Base-by-base conservation (phyloP, 192 early-diverging fungal species). In the Coemansia sp. region DNA sequence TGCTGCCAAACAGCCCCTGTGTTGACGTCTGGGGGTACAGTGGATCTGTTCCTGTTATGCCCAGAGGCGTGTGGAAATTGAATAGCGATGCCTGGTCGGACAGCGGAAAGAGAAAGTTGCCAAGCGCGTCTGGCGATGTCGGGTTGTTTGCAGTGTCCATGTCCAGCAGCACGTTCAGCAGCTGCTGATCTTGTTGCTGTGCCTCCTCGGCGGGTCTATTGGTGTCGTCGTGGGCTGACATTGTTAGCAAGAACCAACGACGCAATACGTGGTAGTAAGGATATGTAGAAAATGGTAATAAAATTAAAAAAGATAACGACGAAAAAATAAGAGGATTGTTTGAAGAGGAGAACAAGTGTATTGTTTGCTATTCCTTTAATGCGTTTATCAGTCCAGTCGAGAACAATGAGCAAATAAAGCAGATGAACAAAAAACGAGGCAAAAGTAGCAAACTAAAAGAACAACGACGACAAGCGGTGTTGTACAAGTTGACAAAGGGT, bases 41-140 rank as follows among this genome's bases (percentile, higher is more conserved):
- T 56, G 79, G 40, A 26, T 60, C 74, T 3, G 72, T 56, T 4
- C 21, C 70, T 73, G 32, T 2, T 38, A 83, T 62, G 5, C 71
- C 75, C 6, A 63, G 37, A 10, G 79, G 76, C 5, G 77, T 57
- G 62, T 84, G 81, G 65, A 84, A 84, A 67, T 84, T 79, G 69
- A 84, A 79, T 41, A 84, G 49, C 61, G 81, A 84, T 12, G 81
- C 67, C 54, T 76, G 77, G 58, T 84, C 76, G 8, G 70, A 68
- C 6, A 84, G 70, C 21, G 81, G 74, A 15, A 79, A 84, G n/a
- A 64, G 77, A 40, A 84, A 79, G 54, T 65, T 74, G 38, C 79
- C 79, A 13, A 44, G 42, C 16, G 16, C 45, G 42, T 40, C 19
- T 18, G 57, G 49, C 6, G 68, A 50, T 38, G 48, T 32, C 47